A percentile compares a stretch with the other conserved stretches of the same genome.
Conservation (phyloP, 129 eudicot genomes). For the Ambrosia trifida region DNA sequence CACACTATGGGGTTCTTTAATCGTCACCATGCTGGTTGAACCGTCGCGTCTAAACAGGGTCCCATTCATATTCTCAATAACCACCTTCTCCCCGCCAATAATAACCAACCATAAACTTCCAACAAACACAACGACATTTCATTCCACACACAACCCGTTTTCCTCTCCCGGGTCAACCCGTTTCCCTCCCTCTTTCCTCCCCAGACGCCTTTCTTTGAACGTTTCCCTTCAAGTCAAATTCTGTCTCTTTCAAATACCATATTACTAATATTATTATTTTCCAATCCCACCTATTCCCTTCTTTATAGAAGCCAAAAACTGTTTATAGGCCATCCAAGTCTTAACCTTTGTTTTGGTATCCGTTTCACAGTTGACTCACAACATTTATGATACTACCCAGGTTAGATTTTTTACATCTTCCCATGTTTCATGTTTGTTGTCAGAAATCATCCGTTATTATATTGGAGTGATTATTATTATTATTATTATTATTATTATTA, state of each 20-base stretch:
- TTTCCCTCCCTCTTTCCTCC: constrained; percentile 18
- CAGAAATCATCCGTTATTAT: neutral
- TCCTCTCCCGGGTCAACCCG: constrained; percentile 20
- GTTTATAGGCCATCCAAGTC: neutral
- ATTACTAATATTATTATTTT: neutral
- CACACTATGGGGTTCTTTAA: neutral
- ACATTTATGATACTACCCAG: constrained; percentile 20
- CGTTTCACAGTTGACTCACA: constrained; percentile 29
- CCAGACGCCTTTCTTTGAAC: constrained; percentile 33
- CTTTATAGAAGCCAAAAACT: neutral
- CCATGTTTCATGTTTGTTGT: constrained; percentile 10
- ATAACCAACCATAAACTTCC: neutral
- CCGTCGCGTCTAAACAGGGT: constrained; percentile 12
- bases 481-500: too few species aligned
- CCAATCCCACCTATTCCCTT: neutral
- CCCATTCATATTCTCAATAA: neutral
- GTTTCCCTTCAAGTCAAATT: constrained; percentile 27
- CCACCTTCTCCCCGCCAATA: constrained; percentile 17
- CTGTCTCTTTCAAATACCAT: constrained; percentile 30
- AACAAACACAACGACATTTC: neutral
- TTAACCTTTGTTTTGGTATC: constrained; percentile 12
- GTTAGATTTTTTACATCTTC: constrained; percentile 9
- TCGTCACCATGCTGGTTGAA: constrained; percentile 22
- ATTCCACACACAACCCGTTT: constrained; percentile 21
- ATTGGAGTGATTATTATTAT: neutral